Base-by-base conservation (phyloP, 306 rosid genomes). In the Quercus ilex region DNA sequence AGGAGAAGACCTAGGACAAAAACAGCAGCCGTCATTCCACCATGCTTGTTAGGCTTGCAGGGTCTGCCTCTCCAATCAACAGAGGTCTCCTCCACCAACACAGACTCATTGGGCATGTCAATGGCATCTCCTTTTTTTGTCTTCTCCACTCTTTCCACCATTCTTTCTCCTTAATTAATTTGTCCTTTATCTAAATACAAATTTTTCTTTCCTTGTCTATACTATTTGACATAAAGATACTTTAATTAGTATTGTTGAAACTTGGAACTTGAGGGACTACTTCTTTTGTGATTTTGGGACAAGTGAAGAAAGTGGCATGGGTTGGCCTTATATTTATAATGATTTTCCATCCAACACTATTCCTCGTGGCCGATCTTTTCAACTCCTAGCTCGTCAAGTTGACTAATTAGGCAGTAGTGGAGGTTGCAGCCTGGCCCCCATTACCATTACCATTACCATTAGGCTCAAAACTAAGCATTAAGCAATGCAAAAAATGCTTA, bases 31-130 rank as follows among this genome's bases (percentile, higher is more conserved):
- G 33, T 74, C 91, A 87, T 90, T 87, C 93, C 93, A 74, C 91
- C 93, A 82, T 86, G 88, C 31, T 85, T 84, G 59, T 65, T n/a
- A 18, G 77, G 74, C 51, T 80, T 84, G 80, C 87, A 84, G 75
- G 85, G 86, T 75, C 86, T 86, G 79, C 93, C 88, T 82, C 87
- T 84, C 91, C 93, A 90, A 80, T 87, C 91, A 55, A 80, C 90
- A 74, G 81, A 83, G 55, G 59, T 55, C 18, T 79, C 86, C 75
- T 80, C 79, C 58, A 6, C 71, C 43, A 75, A 19, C 78, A 60
- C 12, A 41, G 12, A 41, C 46, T 41, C 46, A 41, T 41, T 41
- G 8, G 46, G 12, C 46, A 41, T 41, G 46, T 41, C 46, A 41
- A 41, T 77, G 76, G 78, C 76, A 55, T 55, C 78, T 33, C 71